phyloP scores from a whole-genome alignment of 1,139 yeast genomes.

The Magnusiomyces suaveolens region DNA sequence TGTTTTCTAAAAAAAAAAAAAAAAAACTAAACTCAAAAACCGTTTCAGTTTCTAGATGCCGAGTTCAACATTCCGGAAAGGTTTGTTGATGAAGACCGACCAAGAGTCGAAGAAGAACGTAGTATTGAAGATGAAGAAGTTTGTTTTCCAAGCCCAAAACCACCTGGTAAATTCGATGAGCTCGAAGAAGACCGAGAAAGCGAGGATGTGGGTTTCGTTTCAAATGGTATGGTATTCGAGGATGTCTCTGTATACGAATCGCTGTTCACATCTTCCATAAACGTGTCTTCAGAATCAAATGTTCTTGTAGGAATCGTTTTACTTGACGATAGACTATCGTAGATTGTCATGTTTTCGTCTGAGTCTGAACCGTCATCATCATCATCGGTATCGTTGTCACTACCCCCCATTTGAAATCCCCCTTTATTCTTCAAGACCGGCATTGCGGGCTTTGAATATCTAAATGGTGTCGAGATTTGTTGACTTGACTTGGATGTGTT shows the following conservation, averaged over 20 bases:
- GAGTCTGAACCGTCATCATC: neutral
- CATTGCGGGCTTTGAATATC: neutral
- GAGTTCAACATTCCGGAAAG: neutral
- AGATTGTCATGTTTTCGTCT: too few species aligned
- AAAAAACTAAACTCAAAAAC: too few species aligned
- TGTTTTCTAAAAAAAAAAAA: too few species aligned
- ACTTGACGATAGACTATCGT: too few species aligned
- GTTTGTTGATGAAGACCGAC: conserved; percentile 1
- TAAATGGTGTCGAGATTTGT: neutral
- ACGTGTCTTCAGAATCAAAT: neutral
- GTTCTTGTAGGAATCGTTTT: too few species aligned
- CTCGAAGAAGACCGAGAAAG: neutral
- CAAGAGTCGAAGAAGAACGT: neutral
- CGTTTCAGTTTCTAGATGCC: too few species aligned
- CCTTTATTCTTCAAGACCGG: neutral
- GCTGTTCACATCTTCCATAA: neutral
- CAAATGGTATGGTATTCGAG: neutral
- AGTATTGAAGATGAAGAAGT: neutral
- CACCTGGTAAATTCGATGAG: neutral
- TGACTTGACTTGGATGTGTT: neutral
- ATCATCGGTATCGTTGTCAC: neutral
- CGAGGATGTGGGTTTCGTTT: neutral
- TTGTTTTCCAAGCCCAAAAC: neutral
- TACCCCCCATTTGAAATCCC: neutral
- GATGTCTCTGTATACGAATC: neutral